Conservation (phyloP, 495 filamentous ascomycete species). For the Penicillium herquei region DNA sequence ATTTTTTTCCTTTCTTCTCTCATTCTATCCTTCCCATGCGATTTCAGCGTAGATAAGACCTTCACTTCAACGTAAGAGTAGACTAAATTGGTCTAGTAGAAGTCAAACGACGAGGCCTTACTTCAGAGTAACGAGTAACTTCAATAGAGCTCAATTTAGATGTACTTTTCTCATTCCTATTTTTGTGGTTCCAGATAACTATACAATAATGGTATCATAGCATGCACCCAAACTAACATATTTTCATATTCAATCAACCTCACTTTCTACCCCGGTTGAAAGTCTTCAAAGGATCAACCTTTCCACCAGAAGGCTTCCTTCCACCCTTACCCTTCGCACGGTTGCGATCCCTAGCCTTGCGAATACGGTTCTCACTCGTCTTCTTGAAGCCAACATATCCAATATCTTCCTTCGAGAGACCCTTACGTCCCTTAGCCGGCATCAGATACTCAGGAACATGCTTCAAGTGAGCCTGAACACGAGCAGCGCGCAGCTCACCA, state of each 20-base stretch:
- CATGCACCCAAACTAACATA: slow-evolving; percentile 12
- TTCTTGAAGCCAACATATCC: slow-evolving; percentile 78
- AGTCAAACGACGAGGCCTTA: no score
- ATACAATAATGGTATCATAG: slow-evolving; percentile 33
- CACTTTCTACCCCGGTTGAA: slow-evolving; percentile 60
- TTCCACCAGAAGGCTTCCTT: slow-evolving; percentile 50
- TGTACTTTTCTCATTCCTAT: not conserved
- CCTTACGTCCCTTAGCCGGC: slow-evolving; percentile 72
- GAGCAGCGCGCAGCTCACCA: slow-evolving; percentile 73
- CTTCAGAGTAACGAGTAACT: not conserved
- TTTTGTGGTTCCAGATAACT: slow-evolving; percentile 19
- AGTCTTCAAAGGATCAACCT: slow-evolving; percentile 81
- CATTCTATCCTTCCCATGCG: no score
- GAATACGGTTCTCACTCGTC: slow-evolving; percentile 67
- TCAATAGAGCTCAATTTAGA: slow-evolving; percentile 2
- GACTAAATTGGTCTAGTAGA: no score
- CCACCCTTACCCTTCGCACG: slow-evolving; percentile 49
- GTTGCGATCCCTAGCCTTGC: slow-evolving; percentile 66
- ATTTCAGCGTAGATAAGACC: no score
- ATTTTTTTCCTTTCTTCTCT: no score
- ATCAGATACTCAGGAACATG: slow-evolving; percentile 95
- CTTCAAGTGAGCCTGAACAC: slow-evolving; percentile 84
- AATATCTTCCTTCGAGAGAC: slow-evolving; percentile 56
- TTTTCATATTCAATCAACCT: not conserved
- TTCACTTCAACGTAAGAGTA: no score